These are phyloP conservation scores for Zygotorulaspora danielsina DNA, from an alignment of 805 yeast species.

Conservation along the genomic window DNA sequence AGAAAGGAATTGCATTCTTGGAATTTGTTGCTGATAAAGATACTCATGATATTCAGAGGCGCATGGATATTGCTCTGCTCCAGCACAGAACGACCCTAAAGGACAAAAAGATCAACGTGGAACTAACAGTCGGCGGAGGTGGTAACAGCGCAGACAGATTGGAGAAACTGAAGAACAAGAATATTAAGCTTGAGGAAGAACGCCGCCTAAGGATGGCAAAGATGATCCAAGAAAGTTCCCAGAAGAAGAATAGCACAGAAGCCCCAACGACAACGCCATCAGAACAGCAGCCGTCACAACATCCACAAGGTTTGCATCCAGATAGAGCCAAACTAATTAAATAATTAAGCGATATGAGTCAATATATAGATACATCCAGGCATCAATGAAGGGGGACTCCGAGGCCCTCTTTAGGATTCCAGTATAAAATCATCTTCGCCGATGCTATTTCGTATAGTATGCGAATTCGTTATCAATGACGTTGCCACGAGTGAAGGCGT, in stretches of 20 bases:
- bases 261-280: slow-evolving; percentile 3
- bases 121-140: slow-evolving; percentile 97
- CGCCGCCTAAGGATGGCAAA: slow-evolving; percentile 53
- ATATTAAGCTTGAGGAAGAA: slow-evolving; percentile 68
- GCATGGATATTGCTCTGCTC: slow-evolving; percentile 79
- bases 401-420: no score
- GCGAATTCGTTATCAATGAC: slow-evolving; percentile 14
- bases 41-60: slow-evolving; percentile 57
- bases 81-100: slow-evolving; percentile 73
- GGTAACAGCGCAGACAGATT: slow-evolving; percentile 72
- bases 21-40: slow-evolving; percentile 60
- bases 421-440: no score
- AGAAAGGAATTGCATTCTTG: slow-evolving; percentile 87
- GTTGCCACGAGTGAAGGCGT: no score
- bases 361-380: no score
- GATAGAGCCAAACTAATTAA: slow-evolving; percentile 46
- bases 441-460: slow-evolving; percentile 1
- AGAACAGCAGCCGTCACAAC: neutral
- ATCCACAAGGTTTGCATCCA: slow-evolving; percentile 48
- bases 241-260: slow-evolving; percentile 32
- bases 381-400: no score
- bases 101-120: slow-evolving; percentile 84
- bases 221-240: slow-evolving; percentile 41
- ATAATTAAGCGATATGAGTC: slow-evolving; percentile 7
- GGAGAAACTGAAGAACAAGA: slow-evolving; percentile 72